Conservation (phyloP, 179 eudicot species). For the Beta corolliflora region DNA sequence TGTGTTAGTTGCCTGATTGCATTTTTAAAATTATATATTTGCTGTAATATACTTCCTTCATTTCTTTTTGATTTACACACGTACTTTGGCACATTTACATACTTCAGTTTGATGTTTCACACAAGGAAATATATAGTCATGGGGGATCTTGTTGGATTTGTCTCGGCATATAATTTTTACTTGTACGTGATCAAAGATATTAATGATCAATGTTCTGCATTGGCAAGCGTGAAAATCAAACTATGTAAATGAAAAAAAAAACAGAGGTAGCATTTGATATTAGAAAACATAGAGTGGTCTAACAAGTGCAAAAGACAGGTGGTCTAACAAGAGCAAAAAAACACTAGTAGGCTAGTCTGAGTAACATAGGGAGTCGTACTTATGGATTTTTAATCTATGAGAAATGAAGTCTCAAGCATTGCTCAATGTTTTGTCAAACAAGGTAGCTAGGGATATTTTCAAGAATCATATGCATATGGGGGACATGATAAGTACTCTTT, state of each 20-base stretch:
- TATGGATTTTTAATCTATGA: background rate
- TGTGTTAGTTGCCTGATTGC: background rate
- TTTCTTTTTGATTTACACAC: too few species aligned
- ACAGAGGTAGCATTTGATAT: too few species aligned
- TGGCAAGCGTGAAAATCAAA: too few species aligned
- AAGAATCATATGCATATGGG: background rate
- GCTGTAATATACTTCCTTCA: background rate
- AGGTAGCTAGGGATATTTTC: background rate
- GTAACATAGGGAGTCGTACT: background rate
- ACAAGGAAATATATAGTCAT: too few species aligned
- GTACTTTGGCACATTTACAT: too few species aligned
- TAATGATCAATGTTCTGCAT: too few species aligned
- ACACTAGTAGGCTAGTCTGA: background rate
- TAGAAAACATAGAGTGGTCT: background rate
- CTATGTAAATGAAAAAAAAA: too few species aligned
- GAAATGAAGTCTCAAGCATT: background rate
- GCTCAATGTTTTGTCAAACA: background rate
- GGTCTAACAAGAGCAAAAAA: background rate
- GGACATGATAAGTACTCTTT: background rate
- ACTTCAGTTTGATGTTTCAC: too few species aligned
- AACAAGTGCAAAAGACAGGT: background rate
- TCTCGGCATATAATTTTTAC: too few species aligned
- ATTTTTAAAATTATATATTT: background rate
- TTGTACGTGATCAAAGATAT: too few species aligned
- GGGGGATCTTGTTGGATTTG: too few species aligned